Conservation (phyloP, 768 basidiomycete species). For the Lactarius tabidus region DNA sequence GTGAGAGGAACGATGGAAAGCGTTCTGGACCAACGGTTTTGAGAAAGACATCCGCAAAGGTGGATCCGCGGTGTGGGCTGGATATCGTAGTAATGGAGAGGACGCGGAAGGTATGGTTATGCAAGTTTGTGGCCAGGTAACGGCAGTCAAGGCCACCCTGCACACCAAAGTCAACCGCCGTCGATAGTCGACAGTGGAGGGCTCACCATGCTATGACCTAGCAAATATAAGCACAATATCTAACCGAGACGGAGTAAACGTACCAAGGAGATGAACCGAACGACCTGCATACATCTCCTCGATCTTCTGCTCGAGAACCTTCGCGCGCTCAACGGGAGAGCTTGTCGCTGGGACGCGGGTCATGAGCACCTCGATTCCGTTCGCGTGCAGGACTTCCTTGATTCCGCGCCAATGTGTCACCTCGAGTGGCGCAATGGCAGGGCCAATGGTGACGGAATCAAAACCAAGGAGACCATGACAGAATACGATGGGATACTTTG, state of each 20-base stretch:
- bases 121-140: conserved; percentile 80
- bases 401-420: conserved; percentile 98
- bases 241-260: conserved; percentile 20
- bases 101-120: conserved; percentile 70
- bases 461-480: conserved; percentile 94
- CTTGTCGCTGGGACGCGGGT: conserved; percentile 93
- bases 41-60: conserved; percentile 91
- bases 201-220: conserved; percentile 74
- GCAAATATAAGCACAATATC: conserved; percentile 3
- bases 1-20: conserved; percentile 64
- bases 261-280: conserved; percentile 83
- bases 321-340: conserved; percentile 82
- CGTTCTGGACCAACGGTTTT: conserved; percentile 60
- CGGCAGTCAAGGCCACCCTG: conserved; percentile 93
- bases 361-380: conserved; percentile 86
- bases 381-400: conserved; percentile 84
- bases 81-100: conserved; percentile 91
- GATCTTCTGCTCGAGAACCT: conserved; percentile 81
- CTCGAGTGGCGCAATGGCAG: conserved; percentile 71
- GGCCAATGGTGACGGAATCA: conserved; percentile 77
- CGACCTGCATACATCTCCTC: conserved; percentile 75
- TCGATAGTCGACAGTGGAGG: neutral
- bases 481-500: conserved; percentile 85
- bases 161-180: conserved; percentile 15
- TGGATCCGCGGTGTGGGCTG: conserved; percentile 90